Conservation (phyloP, 2,329 filamentous ascomycete genomes). For the Aspergillus sp. region DNA sequence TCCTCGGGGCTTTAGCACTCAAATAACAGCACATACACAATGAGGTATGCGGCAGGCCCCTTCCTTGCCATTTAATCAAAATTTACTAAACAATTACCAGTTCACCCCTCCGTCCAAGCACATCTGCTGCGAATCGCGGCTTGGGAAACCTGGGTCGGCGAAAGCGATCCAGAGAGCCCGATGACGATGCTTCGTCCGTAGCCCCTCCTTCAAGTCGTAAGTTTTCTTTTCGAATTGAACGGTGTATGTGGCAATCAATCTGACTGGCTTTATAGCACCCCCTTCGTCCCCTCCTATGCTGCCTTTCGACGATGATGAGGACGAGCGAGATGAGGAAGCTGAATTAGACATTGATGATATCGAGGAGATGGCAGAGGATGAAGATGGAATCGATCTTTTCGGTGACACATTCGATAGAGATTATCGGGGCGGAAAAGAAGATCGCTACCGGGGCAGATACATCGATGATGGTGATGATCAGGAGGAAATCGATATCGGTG, state of each 20-base stretch:
- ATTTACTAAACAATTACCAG: constrained; percentile 44
- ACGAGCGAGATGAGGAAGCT: constrained; percentile 53
- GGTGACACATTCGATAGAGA: constrained; percentile 66
- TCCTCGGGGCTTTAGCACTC: constrained; percentile 5
- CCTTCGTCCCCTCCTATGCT: constrained; percentile 63
- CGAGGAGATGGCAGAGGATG: constrained; percentile 68
- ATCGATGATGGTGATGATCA: constrained; percentile 68
- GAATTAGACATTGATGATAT: constrained; percentile 66
- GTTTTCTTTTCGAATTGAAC: constrained; percentile 29
- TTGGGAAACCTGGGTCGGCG: constrained; percentile 52
- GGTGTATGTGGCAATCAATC: background rate
- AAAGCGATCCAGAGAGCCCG: constrained; percentile 66
- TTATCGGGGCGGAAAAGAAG: constrained; percentile 49
- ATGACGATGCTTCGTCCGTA: constrained; percentile 61
- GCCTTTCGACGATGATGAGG: constrained; percentile 49
- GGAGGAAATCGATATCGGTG: constrained; percentile 58
- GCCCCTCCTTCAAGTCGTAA: constrained; percentile 64
- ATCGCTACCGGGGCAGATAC: constrained; percentile 58
- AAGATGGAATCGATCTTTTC: constrained; percentile 69
- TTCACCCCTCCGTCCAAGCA: constrained; percentile 78
- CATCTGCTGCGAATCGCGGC: constrained; percentile 81
- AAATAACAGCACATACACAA: constrained; percentile 23
- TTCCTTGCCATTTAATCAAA: background rate
- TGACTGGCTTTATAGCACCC: constrained; percentile 36
- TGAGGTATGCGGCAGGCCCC: constrained; percentile 26